Base-by-base conservation (phyloP, 768 basidiomycete genomes). In the Gyrodon lividus region DNA sequence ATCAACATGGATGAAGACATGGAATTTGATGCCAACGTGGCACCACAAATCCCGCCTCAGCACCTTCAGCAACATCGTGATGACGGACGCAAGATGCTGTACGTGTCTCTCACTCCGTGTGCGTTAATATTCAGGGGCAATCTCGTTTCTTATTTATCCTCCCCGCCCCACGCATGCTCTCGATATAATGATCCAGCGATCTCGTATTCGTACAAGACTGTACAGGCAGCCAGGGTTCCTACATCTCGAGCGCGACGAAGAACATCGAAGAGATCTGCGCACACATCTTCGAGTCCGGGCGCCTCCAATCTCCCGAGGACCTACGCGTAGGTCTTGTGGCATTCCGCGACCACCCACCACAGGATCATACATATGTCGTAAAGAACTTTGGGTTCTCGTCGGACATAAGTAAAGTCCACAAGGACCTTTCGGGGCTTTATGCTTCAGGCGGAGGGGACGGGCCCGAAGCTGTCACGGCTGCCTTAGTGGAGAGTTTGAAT, bases 251-350 rank as follows among this genome's bases (percentile, higher is more conserved):
- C 41, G 94, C 93, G 17, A 95, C 94, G 9, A 92, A 89, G 77
- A 98, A 98, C 71, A 96, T 98, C 71, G 89, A 94, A 64, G 82
- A 89, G 66, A 98, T 98, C 64, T 95, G 90, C 66, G 88, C 87
- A 42, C 86, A 90, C 72, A 98, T 98, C 57, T 91, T 91, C 72
- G 88, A 94, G 72, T 94, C 92, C 20, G 94, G 94, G 37, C 89
- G 88, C 62, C 81, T 98, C n/a, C 86, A 89, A 65, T 75, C 81
- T 49, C 80, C 76, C 40, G 93, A 96, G 62, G 95, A 97, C 69
- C 81, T 96, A 19, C 83, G 92, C 56, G 84, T 98, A 35, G 97
- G 95, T 52, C 80, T 98, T 52, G 81, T 98, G 58, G 94, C 93
- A 37, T 98, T 95, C 73, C 83, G 96, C 55, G 95, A 98, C 73